These are phyloP conservation scores for Aspergillus felis DNA, from an alignment of 2,329 filamentous ascomycete species.

Conservation along the genomic window DNA sequence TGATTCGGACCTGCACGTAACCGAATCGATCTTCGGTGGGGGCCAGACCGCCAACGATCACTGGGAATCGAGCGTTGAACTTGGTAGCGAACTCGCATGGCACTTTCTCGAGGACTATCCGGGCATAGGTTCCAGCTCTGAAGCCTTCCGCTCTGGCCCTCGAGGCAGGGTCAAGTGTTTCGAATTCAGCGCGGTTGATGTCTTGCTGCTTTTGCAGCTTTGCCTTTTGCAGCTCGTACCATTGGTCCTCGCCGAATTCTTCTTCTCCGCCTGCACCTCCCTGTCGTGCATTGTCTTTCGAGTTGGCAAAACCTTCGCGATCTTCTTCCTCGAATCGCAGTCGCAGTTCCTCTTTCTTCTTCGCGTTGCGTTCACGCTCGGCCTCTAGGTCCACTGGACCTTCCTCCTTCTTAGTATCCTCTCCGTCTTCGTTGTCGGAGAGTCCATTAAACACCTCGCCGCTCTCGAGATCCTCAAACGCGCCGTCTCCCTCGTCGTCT, in stretches of 20 bases:
- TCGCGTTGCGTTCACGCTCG: constrained; percentile 86
- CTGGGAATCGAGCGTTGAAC: constrained; percentile 77
- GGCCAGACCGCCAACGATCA: constrained; percentile 87
- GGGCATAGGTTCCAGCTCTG: constrained; percentile 87
- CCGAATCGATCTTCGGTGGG: constrained; percentile 94
- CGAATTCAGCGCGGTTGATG: constrained; percentile 94
- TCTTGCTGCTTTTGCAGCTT: constrained; percentile 91
- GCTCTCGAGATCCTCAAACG: constrained; percentile 80
- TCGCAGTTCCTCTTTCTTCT: constrained; percentile 89
- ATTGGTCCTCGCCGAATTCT: constrained; percentile 90
- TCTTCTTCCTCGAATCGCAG: constrained; percentile 96
- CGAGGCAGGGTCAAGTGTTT: constrained; percentile 77
- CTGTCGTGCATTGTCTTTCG: constrained; percentile 76
- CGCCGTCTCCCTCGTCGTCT: constrained; percentile 71
- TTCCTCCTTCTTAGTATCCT: constrained; percentile 49
- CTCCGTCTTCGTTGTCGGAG: constrained; percentile 34
- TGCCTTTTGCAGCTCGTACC: constrained; percentile 97
- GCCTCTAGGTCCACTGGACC: constrained; percentile 62
- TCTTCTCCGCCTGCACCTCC: constrained; percentile 61
- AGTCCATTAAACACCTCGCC: constrained; percentile 53
- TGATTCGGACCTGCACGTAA: constrained; percentile 92
- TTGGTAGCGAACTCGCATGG: constrained; percentile 82
- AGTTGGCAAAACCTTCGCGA: constrained; percentile 80
- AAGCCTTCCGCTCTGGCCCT: constrained; percentile 82
- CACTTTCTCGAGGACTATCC: constrained; percentile 82